Conservation (phyloP, 371 early-diverging fungal species). For the Paraphysoderma sedebokerense region DNA sequence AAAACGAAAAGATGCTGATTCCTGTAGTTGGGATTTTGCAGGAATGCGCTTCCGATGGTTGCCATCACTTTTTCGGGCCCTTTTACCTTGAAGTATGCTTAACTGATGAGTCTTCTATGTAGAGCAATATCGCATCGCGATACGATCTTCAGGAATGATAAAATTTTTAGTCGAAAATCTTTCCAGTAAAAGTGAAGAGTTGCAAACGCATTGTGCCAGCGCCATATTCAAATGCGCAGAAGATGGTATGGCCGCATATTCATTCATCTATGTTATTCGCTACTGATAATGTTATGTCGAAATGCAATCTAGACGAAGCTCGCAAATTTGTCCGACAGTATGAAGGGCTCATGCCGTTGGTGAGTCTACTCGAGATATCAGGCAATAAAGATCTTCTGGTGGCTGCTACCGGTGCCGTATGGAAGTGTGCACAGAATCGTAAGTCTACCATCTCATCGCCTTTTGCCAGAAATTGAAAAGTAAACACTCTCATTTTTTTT, state of each 20-base stretch:
- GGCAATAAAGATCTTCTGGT: constrained; percentile 27
- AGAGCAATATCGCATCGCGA: constrained; percentile 27
- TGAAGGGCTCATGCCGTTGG: constrained; percentile 24
- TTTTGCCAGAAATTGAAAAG: not conserved
- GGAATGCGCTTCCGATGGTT: constrained; percentile 30
- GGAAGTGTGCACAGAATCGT: constrained; percentile 39
- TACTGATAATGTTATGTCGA: too few species aligned
- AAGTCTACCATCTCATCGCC: constrained; percentile 7
- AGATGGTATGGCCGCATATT: constrained; percentile 10
- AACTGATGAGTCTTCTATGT: too few species aligned
- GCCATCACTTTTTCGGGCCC: too few species aligned
- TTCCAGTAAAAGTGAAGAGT: constrained; percentile 22
- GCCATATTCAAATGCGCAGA: constrained; percentile 42
- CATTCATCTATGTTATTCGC: not conserved
- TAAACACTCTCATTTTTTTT: constrained; percentile 2
- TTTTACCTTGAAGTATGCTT: too few species aligned
- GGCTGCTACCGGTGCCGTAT: constrained; percentile 38
- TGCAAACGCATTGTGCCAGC: constrained; percentile 34
- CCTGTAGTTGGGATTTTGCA: constrained; percentile 38
- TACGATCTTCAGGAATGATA: constrained; percentile 29
- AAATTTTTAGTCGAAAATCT: constrained; percentile 35
- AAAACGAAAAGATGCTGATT: constrained; percentile 29
- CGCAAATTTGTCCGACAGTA: constrained; percentile 25
- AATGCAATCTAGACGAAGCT: constrained; percentile 23
- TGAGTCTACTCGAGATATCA: constrained; percentile 27